phyloP scores from a whole-genome alignment of 1,284 basidiomycete species.

The Fomitopsis pinicola region DNA sequence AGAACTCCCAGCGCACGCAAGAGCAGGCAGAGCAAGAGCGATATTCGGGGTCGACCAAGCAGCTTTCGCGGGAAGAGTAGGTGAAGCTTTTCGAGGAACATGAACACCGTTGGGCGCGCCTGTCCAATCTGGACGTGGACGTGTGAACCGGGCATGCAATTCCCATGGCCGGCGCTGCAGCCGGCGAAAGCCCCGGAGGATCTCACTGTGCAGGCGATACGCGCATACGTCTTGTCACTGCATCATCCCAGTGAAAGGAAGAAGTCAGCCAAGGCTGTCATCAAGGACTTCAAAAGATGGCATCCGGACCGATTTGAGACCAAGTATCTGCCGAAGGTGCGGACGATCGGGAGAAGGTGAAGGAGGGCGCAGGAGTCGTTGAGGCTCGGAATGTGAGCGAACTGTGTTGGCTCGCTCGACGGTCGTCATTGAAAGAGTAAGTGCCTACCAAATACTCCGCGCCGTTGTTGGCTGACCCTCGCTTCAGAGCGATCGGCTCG shows the following conservation, averaged over 20 bases:
- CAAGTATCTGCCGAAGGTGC: constrained; percentile 40
- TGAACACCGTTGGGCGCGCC: constrained; percentile 51
- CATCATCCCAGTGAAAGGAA: constrained; percentile 43
- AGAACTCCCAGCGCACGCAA: constrained; percentile 56
- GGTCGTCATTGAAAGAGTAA: constrained; percentile 19
- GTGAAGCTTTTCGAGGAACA: constrained; percentile 49
- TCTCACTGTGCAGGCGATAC: constrained; percentile 48
- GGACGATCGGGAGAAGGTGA: constrained; percentile 38
- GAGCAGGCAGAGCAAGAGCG: constrained; percentile 35
- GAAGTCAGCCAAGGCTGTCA: constrained; percentile 51
- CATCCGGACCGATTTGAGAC: constrained; percentile 41
- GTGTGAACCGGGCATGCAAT: constrained; percentile 48
- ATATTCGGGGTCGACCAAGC: constrained; percentile 39
- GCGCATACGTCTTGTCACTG: constrained; percentile 55
- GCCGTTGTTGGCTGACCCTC: constrained; percentile 7
- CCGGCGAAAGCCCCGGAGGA: constrained; percentile 52
- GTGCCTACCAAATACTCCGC: neutral
- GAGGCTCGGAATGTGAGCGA: constrained; percentile 56
- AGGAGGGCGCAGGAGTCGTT: constrained; percentile 38
- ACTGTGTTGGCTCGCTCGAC: constrained; percentile 30
- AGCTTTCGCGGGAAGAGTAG: constrained; percentile 50
- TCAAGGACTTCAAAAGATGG: constrained; percentile 54
- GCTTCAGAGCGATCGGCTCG: too few species aligned
- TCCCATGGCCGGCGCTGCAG: constrained; percentile 71
- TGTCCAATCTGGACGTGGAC: constrained; percentile 31